These are phyloP conservation scores for Fusarium tricinctum DNA, from an alignment of 2,329 filamentous ascomycete genomes.

Conservation along the genomic window DNA sequence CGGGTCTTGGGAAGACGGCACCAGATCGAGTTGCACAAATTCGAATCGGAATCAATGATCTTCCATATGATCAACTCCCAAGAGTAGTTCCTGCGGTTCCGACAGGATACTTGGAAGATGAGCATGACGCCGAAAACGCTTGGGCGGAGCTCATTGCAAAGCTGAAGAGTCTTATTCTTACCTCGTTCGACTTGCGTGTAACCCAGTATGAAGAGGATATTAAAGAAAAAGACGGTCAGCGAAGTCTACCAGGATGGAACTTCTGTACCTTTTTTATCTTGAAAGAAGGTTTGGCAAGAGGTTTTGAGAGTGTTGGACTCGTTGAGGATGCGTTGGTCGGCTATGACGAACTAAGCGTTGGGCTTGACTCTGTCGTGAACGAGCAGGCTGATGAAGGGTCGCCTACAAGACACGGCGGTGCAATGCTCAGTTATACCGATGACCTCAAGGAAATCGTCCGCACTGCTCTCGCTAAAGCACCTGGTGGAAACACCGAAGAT, in stretches of 20 bases:
- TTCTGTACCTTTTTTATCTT: slow-evolving; percentile 99
- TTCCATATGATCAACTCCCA: slow-evolving; percentile 74
- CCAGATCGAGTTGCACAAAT: slow-evolving; percentile 88
- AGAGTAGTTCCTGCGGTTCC: slow-evolving; percentile 74
- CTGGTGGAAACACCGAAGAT: slow-evolving; percentile 52
- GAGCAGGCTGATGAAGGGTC: slow-evolving; percentile 75
- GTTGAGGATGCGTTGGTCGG: slow-evolving; percentile 95
- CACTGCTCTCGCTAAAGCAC: slow-evolving; percentile 61
- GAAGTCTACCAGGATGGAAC: slow-evolving; percentile 93
- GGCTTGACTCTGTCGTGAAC: slow-evolving; percentile 84
- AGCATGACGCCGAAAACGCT: slow-evolving; percentile 83
- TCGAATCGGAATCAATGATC: slow-evolving; percentile 78
- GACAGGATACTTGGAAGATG: slow-evolving; percentile 76
- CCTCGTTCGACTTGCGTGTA: slow-evolving; percentile 91
- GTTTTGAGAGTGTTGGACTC: slow-evolving; percentile 95
- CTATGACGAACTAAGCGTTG: slow-evolving; percentile 93
- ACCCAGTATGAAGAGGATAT: slow-evolving; percentile 98
- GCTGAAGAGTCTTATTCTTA: slow-evolving; percentile 87
- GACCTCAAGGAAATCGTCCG: slow-evolving; percentile 75
- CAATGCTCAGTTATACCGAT: slow-evolving; percentile 79
- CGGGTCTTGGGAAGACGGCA: slow-evolving; percentile 76
- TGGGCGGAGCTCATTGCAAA: slow-evolving; percentile 89
- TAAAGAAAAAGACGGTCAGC: slow-evolving; percentile 90
- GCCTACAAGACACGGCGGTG: slow-evolving; percentile 76
- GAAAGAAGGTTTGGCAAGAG: slow-evolving; percentile 92